Base-by-base conservation (phyloP, 495 filamentous ascomycete genomes). In the Tuber brumale region DNA sequence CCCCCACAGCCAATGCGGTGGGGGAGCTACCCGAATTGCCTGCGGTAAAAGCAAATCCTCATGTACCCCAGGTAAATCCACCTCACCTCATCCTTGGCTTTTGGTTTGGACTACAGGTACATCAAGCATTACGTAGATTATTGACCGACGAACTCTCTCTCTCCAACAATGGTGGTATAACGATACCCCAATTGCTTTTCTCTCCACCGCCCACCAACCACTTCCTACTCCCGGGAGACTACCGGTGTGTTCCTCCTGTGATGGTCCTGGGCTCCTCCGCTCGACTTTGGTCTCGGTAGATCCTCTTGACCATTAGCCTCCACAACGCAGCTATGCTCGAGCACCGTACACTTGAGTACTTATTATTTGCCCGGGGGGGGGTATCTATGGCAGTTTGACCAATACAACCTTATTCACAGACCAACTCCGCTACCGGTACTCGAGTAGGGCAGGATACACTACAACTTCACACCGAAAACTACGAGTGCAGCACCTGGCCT, bases 31-130 rank as follows among this genome's bases (percentile, higher is more conserved):
- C 57, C 57, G 57, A 66, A 66, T 66, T 35, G 27, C 57, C 27
- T 66, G 27, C 27, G 31, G 57, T 10, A 66, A 66, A 66, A 66
- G 27, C 57, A 66, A 66, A 66, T 66, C 14, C 27, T 66, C 57
- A 66, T 66, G 57, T 66, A 66, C 57, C 57, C 57, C 57, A 66
- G 57, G 57, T 66, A 66, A 61, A 66, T 35, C 57, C 57, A 35
- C 57, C 57, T 19, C 57, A 35, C 57, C 57, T 35, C 57, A 7
- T 66, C 57, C 57, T 66, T 66, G 57, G 27, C 57, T 66, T 66
- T 66, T 66, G 27, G 57, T 66, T 66, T 66, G 57, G 57, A 66
- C 57, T 35, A 19, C 57, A 66, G 27, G 57, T 66, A 66, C 57
- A 66, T 66, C 57, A 66, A 66, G 27, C 16, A 18, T 66, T 66